Evolutionary conservation across 1,284 basidiomycete species (phyloP), one percentile per base, ranked within the genome.

Genomic region (Marasmius tenuissimus): DNA sequence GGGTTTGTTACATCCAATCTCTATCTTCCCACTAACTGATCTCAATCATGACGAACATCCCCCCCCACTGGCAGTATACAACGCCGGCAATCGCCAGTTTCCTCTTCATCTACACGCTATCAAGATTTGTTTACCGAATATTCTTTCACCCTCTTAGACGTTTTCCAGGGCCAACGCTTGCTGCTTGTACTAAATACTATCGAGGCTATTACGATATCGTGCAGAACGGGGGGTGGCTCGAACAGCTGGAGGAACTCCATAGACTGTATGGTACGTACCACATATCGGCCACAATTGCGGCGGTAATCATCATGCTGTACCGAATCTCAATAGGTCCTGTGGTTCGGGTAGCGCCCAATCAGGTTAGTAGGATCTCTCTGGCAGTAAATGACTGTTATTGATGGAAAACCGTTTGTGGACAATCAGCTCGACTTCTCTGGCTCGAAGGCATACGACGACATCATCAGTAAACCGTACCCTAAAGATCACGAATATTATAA

Each of bases 141-240:
- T 68, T 65, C 39, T 65, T 69, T 35, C 69, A 71, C 61, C 67
- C 63, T 42, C 67, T 72, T 38, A 58, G 61, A 22, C 50, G 34
- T 3, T 70, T 69, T 60, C 69, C 68, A 59, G 71, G 71, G 6
- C 70, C 69, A 8, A 54, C 57, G 12, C 60, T 71, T 11, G 71
- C 71, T 27, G 69, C 68, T 1, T 22, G 66, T 5, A 70, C 69
- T 7, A 39, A 63, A 4, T 61, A 63, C 14, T 71, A 72, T 39
- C 61, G 66, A 27, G 63, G 27, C 11, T 70, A 70, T 50, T 70
- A 67, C 51, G 68, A 69, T 39, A 60, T 70, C 22, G 58, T 66
- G 20, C 47, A 59, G 50, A 60, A 61, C 35, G 69, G 70, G 22
- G 68, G 66, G 33, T 59, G 69, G n/a, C 42, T 70, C 1, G 59